Conservation (phyloP, 2,329 filamentous ascomycete genomes). For the Juglanconis juglandina region DNA sequence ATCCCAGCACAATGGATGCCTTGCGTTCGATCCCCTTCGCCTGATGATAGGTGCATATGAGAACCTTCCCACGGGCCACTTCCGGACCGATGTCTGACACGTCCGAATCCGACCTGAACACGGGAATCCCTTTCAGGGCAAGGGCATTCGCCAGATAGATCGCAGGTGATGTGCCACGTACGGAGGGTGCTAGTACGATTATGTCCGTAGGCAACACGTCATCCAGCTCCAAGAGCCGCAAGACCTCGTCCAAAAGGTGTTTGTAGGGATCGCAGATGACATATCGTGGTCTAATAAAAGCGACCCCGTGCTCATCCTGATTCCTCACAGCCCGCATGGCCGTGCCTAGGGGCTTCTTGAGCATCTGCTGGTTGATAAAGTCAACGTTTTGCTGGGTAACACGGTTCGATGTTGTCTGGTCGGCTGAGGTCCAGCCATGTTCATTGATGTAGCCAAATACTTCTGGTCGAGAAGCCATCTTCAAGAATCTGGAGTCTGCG, state of each 20-base stretch:
- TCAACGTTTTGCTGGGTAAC: constrained; percentile 15
- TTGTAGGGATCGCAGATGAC: constrained; percentile 13
- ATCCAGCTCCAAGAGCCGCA: constrained; percentile 1
- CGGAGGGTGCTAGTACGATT: constrained; percentile 14
- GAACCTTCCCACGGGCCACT: constrained; percentile 11
- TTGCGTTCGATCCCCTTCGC: constrained; percentile 16
- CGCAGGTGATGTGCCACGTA: constrained; percentile 5
- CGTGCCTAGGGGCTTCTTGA: constrained; percentile 9
- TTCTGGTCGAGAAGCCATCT: constrained; percentile 8
- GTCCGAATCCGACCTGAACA: constrained; percentile 17
- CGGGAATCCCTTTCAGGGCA: constrained; percentile 7
- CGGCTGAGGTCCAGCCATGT: constrained; percentile 3
- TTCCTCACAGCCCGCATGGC: constrained; percentile 14
- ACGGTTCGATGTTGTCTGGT: constrained; percentile 14
- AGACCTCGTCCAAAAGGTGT: constrained; percentile 7
- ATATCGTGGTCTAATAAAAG: constrained; percentile 11
- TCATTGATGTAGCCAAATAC: constrained; percentile 16
- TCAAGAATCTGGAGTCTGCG: constrained; percentile 16
- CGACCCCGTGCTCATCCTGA: background rate
- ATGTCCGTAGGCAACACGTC: constrained; percentile 8
- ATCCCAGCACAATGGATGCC: constrained; percentile 14
- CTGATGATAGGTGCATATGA: constrained; percentile 18
- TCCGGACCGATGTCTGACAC: constrained; percentile 13
- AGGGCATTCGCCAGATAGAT: constrained; percentile 10
- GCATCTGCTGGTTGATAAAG: constrained; percentile 18